A percentile compares a stretch with the other conserved stretches of the same genome.
Evolutionary conservation across 352 stramenopile species (phyloP).

Genomic region (Pythium periplocum): DNA sequence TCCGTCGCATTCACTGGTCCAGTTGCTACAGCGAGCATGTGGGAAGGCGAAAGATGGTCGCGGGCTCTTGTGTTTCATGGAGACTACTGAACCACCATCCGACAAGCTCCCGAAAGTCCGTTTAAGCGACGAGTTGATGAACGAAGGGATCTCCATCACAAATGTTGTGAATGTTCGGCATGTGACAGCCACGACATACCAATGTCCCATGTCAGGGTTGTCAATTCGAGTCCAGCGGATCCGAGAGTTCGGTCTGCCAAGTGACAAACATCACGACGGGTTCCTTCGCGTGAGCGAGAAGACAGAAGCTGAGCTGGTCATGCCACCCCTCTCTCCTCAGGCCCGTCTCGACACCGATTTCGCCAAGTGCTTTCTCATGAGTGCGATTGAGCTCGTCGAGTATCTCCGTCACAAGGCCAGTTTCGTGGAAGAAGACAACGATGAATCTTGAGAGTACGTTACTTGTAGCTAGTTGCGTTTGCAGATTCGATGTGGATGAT

Average conservation of each 20-base stretch:
- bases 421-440: neutral
- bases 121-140: conserved; percentile 44
- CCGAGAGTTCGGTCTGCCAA: conserved; percentile 51
- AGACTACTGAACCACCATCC: conserved; percentile 7
- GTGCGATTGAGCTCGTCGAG: conserved; percentile 59
- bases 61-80: conserved; percentile 52
- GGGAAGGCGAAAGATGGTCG: conserved; percentile 20
- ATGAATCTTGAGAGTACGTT: neutral
- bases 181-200: conserved; percentile 44
- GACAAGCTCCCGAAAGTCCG: conserved; percentile 22
- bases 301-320: conserved; percentile 54
- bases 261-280: conserved; percentile 28
- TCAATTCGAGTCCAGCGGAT: conserved; percentile 22
- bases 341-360: conserved; percentile 45
- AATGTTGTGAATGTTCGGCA: conserved; percentile 55
- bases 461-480: neutral
- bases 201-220: conserved; percentile 13
- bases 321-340: conserved; percentile 53
- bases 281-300: conserved; percentile 55
- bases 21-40: conserved; percentile 17
- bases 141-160: conserved; percentile 28
- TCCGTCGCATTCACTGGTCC: conserved; percentile 32
- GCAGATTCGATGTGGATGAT: too few relatives aligned
- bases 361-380: conserved; percentile 44
- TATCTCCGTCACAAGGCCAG: conserved; percentile 32